Conservation (phyloP, 345 rosid species). For the Carallia brachiata region DNA sequence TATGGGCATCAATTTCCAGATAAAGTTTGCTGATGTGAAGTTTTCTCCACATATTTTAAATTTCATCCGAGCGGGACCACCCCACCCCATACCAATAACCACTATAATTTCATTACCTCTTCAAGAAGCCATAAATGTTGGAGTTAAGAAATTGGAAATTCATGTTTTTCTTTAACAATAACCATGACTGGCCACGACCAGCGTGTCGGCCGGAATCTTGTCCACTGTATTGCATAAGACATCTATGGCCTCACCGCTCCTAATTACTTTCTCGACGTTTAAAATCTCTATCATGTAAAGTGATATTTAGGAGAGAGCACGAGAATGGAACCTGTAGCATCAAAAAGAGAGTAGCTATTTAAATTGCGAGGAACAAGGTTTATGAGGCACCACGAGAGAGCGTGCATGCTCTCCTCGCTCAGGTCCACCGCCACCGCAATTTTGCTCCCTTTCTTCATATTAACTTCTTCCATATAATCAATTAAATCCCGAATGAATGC, state of each 20-base stretch:
- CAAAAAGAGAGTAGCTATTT: slow-evolving; percentile 47
- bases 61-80: too few species aligned
- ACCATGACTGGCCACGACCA: slow-evolving; percentile 89
- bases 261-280: slow-evolving; percentile 52
- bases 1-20: too few species aligned
- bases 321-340: slow-evolving; percentile 48
- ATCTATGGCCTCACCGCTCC: slow-evolving; percentile 80
- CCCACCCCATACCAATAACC: neutral
- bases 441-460: slow-evolving; percentile 13
- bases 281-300: neutral
- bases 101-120: slow-evolving; percentile 40
- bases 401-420: slow-evolving; percentile 89
- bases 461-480: slow-evolving; percentile 24
- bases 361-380: slow-evolving; percentile 48
- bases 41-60: too few species aligned
- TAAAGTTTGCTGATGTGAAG: too few species aligned
- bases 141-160: too few species aligned
- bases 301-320: too few species aligned
- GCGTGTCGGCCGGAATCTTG: slow-evolving; percentile 62
- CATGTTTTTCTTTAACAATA: slow-evolving; percentile 4
- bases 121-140: slow-evolving; percentile 60
- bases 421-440: slow-evolving; percentile 87
- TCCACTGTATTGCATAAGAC: slow-evolving; percentile 67
- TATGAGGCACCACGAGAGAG: slow-evolving; percentile 76
- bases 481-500: neutral